Conservation (phyloP, 768 basidiomycete species). For the Chalciporus piperatus region DNA sequence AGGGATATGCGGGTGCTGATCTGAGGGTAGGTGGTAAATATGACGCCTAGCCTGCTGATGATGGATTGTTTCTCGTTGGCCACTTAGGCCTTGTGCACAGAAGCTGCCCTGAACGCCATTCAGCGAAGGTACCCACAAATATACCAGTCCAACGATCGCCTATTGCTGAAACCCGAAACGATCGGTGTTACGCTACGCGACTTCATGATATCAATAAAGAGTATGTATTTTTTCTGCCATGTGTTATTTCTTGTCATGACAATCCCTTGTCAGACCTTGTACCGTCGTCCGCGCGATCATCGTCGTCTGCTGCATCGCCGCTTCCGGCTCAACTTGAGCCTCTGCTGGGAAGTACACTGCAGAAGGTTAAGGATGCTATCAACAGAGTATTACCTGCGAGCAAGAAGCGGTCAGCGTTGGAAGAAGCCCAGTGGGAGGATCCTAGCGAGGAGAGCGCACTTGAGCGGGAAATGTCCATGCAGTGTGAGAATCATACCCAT, state of each 20-base stretch:
- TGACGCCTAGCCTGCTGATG: conserved; percentile 11
- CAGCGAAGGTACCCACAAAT: conserved; percentile 97
- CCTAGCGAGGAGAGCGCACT: conserved; percentile 77
- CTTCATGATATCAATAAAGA: conserved; percentile 97
- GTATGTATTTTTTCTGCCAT: conserved; percentile 42
- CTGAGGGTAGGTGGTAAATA: conserved; percentile 59
- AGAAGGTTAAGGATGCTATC: conserved; percentile 71
- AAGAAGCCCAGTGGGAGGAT: conserved; percentile 95
- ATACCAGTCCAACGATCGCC: conserved; percentile 85
- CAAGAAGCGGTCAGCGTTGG: conserved; percentile 80
- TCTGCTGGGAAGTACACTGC: conserved; percentile 64
- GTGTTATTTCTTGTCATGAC: conserved; percentile 2
- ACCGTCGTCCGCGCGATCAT: conserved; percentile 91
- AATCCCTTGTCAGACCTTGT: conserved; percentile 68
- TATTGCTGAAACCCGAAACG: conserved; percentile 80
- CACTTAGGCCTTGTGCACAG: conserved; percentile 85
- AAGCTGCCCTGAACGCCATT: conserved; percentile 94
- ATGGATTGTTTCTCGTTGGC: conserved; percentile 1
- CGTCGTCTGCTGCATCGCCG: conserved; percentile 80
- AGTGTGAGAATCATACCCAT: conserved; percentile 50
- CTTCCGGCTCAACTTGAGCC: conserved; percentile 84
- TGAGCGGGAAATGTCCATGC: conserved; percentile 83
- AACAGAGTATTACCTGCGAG: conserved; percentile 71
- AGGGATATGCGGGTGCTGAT: conserved; percentile 98
- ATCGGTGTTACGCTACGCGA: conserved; percentile 84